Base-by-base conservation (phyloP, 179 eudicot genomes). In the Camellia oleifera region DNA sequence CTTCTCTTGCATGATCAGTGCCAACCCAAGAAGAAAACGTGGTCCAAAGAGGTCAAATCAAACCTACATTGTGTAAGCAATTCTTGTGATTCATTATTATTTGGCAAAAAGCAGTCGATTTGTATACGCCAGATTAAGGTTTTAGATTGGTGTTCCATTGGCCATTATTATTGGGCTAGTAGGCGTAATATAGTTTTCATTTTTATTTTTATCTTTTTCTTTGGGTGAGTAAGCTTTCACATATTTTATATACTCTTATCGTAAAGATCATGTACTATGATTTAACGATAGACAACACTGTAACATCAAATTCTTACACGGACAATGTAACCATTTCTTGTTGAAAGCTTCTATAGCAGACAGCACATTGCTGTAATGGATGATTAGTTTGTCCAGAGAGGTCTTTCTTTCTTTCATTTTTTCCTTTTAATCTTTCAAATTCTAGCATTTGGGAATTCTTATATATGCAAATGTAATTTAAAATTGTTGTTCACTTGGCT, bases 1-100 rank as follows among this genome's bases (percentile, higher is more conserved):
- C 44, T 83, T 87, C 48, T 84, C 91, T 26, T 87, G 92, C 88
- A 85, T 89, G 83, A 81, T 89, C 72, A 83, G 88, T 75, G 60
- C 85, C 68, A 83, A 80, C 74, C 90, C 86, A 0, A 77, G 88
- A 71, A 81, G 91, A 78, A 91, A 88, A 62, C 90, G 92, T 1
- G 85, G 90, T 58, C 90, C 86, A 0, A 89, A 83, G 80, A 82
- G 72, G 60, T 50, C 81, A 42, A 79, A 79, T 71, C 80, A 89
- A 79, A 82, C 89, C 7, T 89, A 84, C 45, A 86, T 89, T 54
- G 92, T 89, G 44, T 75, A 15, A 75, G 2, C 40, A 60, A 2
- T 10, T 57, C 50, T 56, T 32, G 44, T 9, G 40, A 53, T 8
- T 52, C 53, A n/a, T 17, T 6, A 40, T 11, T 57, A 72, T 74